Percentiles rank a stretch among this genome's conserved stretches.
phyloP scores from a whole-genome alignment of 306 rosid genomes.

The Medicago truncatula region MtrunA17r5.0-ANR NC_053042.1:34789501-34790000 shows the following conservation, averaged over 20 bases:
- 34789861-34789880: neutral
- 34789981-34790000: constrained; percentile 58
- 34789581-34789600: constrained; percentile 36
- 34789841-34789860: constrained; percentile 15
- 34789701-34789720: constrained; percentile 23
- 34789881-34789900: neutral
- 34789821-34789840: constrained; percentile 62
- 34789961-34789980: constrained; percentile 65
- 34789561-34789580: constrained; percentile 35
- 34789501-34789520: constrained; percentile 43
- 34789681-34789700: constrained; percentile 28
- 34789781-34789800: constrained; percentile 74
- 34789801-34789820: constrained; percentile 68
- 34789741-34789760: constrained; percentile 62
- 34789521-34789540: constrained; percentile 23
- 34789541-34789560: neutral
- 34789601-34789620: constrained; percentile 44
- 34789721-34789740: constrained; percentile 53
- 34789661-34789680: constrained; percentile 36
- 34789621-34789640: constrained; percentile 12
- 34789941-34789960: constrained; percentile 54
- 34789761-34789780: constrained; percentile 56
- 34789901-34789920: constrained; percentile 44
- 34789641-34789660: constrained; percentile 22
- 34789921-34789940: constrained; percentile 62